Conservation (phyloP, 108 stramenopile genomes). For the Fragilariopsis cylindrus region DNA sequence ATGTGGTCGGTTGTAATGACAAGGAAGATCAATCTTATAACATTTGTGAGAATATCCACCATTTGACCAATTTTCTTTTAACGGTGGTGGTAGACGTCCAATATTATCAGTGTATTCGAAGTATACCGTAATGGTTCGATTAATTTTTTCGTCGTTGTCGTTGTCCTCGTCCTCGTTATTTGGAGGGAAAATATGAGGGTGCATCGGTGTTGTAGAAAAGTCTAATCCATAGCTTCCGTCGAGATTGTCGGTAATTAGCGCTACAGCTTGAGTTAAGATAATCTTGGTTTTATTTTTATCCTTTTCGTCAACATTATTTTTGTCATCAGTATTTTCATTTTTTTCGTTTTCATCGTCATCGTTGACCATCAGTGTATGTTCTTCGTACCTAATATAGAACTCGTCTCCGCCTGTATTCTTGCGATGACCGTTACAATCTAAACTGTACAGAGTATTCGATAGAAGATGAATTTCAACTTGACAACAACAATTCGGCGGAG, state of each 20-base stretch:
- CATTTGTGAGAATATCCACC: constrained; percentile 26
- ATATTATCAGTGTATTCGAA: constrained; percentile 32
- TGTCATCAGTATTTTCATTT: neutral
- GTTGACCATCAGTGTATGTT: neutral
- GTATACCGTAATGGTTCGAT: constrained; percentile 19
- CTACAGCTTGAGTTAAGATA: constrained; percentile 21
- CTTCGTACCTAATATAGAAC: constrained; percentile 31
- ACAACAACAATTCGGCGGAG: constrained; percentile 10
- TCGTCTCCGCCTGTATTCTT: constrained; percentile 29
- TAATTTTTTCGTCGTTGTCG: neutral
- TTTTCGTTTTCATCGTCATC: neutral
- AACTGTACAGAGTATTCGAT: neutral
- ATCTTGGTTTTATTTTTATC: neutral
- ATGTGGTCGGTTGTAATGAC: neutral
- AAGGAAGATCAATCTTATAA: neutral
- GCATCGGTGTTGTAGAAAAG: constrained; percentile 27
- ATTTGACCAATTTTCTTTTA: constrained; percentile 21
- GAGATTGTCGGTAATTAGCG: constrained; percentile 8
- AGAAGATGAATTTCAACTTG: constrained; percentile 8
- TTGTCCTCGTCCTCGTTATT: neutral
- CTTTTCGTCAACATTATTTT: neutral
- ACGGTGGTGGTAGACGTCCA: constrained; percentile 23
- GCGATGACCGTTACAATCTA: constrained; percentile 10
- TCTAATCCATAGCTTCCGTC: constrained; percentile 27
- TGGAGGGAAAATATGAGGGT: neutral